A percentile compares a stretch with the other conserved stretches of the same genome.
Conservation (phyloP, 345 rosid species). For the Rhodamnia rubescens region DNA sequence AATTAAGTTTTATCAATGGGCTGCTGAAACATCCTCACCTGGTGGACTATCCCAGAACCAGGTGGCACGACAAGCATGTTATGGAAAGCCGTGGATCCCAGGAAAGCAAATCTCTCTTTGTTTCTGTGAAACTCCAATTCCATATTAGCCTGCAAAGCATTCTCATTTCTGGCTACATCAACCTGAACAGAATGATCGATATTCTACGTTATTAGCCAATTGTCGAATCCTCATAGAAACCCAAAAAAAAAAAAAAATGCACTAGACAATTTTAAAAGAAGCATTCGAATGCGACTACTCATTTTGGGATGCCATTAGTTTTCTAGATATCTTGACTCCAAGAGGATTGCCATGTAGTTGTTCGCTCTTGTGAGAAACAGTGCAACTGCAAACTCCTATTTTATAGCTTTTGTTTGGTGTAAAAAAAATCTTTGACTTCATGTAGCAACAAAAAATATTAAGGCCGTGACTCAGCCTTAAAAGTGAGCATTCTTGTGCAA, state of each 20-base stretch:
- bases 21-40: conserved; percentile 23
- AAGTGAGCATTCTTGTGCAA: not conserved
- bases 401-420: not conserved
- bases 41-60: conserved; percentile 70
- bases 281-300: not conserved
- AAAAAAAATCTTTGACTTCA: not conserved
- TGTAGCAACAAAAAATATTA: not conserved
- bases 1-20: not conserved
- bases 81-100: conserved; percentile 58
- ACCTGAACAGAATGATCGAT: conserved; percentile 85
- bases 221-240: not conserved
- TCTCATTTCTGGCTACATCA: conserved; percentile 63
- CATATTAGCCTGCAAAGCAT: conserved; percentile 58
- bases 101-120: conserved; percentile 57
- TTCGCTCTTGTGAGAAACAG: not conserved
- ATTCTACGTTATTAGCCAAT: not conserved
- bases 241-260: not conserved
- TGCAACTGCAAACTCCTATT: not conserved
- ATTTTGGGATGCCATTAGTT: not conserved
- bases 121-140: conserved; percentile 66
- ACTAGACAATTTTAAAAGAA: not conserved
- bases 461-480: not conserved
- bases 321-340: not conserved
- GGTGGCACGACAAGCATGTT: conserved; percentile 78
- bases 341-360: not conserved